phyloP scores from a whole-genome alignment of 106 monocot genomes.

The Agapanthus africanus region DNA sequence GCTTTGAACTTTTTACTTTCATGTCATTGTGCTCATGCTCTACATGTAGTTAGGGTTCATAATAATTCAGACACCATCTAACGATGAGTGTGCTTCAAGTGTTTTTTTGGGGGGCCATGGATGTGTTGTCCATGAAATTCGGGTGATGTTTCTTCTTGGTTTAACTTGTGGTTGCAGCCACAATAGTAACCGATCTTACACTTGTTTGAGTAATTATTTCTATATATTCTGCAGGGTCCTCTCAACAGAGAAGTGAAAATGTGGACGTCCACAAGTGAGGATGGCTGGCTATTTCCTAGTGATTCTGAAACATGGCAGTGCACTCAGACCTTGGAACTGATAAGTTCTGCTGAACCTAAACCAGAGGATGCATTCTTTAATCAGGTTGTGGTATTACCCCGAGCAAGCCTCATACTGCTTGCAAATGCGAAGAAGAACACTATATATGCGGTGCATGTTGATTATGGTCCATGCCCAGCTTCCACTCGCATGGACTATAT shows the following conservation, averaged over 20 bases:
- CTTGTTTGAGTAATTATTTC: neutral
- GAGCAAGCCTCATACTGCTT: conserved; percentile 68
- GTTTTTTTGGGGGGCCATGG: neutral
- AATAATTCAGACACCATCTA: neutral
- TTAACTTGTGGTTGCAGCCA: neutral
- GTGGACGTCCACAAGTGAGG: conserved; percentile 73
- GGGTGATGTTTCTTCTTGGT: neutral
- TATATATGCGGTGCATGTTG: conserved; percentile 94
- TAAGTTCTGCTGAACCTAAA: conserved; percentile 59
- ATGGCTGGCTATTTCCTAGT: conserved; percentile 86
- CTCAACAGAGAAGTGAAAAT: conserved; percentile 91
- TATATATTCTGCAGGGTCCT: conserved; percentile 55
- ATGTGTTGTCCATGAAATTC: neutral
- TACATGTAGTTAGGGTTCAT: neutral
- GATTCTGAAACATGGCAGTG: conserved; percentile 90
- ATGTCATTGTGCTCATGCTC: too few relatives aligned
- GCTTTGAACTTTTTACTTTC: neutral
- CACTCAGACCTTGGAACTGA: conserved; percentile 81
- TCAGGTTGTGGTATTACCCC: conserved; percentile 80
- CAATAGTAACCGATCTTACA: neutral
- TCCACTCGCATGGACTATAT: conserved; percentile 86
- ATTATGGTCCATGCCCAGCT: conserved; percentile 70
- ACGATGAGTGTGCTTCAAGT: neutral
- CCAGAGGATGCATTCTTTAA: conserved; percentile 92
- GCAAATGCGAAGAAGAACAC: conserved; percentile 99